phyloP scores from a whole-genome alignment of 2,329 filamentous ascomycete species.

The Escovopsis sp. region DNA sequence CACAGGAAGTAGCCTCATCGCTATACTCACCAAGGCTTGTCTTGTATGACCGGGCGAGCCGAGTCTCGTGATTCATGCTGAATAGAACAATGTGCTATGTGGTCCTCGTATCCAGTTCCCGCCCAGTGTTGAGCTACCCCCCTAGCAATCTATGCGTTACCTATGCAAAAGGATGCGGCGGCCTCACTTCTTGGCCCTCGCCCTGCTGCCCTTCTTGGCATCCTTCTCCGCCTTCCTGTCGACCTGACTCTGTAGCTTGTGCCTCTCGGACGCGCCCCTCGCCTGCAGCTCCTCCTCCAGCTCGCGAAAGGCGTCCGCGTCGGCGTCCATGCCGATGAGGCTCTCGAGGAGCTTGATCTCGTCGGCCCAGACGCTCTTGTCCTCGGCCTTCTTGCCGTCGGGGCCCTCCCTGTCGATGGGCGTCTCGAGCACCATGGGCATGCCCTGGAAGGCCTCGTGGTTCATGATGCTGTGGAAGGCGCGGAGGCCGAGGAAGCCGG shows the following conservation, averaged over 20 bases:
- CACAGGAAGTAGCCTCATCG: too few relatives aligned
- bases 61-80: too few relatives aligned
- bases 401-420: slow-evolving; percentile 61
- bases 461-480: slow-evolving; percentile 91
- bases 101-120: too few relatives aligned
- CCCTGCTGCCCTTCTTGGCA: slow-evolving; percentile 20
- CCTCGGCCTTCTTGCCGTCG: slow-evolving; percentile 55
- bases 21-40: too few relatives aligned
- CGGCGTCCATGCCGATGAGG: slow-evolving; percentile 69
- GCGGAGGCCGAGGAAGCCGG: slow-evolving; percentile 77
- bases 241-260: slow-evolving; percentile 63
- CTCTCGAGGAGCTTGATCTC: slow-evolving; percentile 93
- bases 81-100: too few relatives aligned
- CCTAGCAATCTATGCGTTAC: slow-evolving; percentile 4
- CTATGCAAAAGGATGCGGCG: too few relatives aligned
- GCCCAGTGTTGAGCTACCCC: not conserved
- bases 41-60: too few relatives aligned
- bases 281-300: slow-evolving; percentile 52
- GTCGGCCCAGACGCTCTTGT: slow-evolving; percentile 73
- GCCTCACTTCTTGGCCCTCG: slow-evolving; percentile 21
- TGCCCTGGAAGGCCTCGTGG: slow-evolving; percentile 53
- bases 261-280: slow-evolving; percentile 55
- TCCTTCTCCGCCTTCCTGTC: slow-evolving; percentile 57
- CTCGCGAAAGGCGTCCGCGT: slow-evolving; percentile 54
- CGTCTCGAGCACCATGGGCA: slow-evolving; percentile 95